Base-by-base conservation (phyloP, 495 filamentous ascomycete species). In the Talaromyces liani region DNA sequence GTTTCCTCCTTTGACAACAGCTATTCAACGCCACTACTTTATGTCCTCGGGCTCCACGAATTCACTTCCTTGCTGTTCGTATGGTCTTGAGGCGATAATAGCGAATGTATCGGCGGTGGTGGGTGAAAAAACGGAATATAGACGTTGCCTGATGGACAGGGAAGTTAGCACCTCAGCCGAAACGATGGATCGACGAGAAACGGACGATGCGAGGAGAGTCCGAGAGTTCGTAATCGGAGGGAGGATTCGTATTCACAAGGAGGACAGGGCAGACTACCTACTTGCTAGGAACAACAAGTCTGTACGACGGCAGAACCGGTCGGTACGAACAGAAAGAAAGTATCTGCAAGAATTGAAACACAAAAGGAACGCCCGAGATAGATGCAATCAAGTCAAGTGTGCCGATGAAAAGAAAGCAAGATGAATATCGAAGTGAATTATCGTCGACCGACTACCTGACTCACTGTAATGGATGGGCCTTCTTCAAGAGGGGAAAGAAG, bases 371-470 rank as follows among this genome's bases (percentile, higher is more conserved):
- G 56, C 56, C 56, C 24, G 10, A 55, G 12, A 20, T 49, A 6
- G 56, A 58, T 58, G 27, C 27, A 58, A 58, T 33, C 54, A 33
- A 22, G 10, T 24, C 22, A 24, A 24, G 22, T 24, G 22, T 24
- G 22, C 31, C 29, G 27, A 36, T 58, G 56, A 65, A 65, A 66
- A 65, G 70, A 77, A 74, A 66, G 73, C 74, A 73, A 71, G 69
- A 71, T 73, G 72, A 67, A 70, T 67, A 67, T 72, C 69, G 34
- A 57, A 25, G 57, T 36, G 55, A 64, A 36, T 22, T 25, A 58
- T 25, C 1, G 29, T 36, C 27, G 56, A 22, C 56, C 56, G 31
- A 58, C 27, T 20, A 58, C 53, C 56, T 41, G 60, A 53, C 59
- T 61, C 54, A 59, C 58, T 58, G 57, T 36, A 61, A 41, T 63